Percentiles rank a stretch among this genome's conserved stretches.
phyloP scores from a whole-genome alignment of 1,139 yeast genomes.

The Pichia sp. region DNA sequence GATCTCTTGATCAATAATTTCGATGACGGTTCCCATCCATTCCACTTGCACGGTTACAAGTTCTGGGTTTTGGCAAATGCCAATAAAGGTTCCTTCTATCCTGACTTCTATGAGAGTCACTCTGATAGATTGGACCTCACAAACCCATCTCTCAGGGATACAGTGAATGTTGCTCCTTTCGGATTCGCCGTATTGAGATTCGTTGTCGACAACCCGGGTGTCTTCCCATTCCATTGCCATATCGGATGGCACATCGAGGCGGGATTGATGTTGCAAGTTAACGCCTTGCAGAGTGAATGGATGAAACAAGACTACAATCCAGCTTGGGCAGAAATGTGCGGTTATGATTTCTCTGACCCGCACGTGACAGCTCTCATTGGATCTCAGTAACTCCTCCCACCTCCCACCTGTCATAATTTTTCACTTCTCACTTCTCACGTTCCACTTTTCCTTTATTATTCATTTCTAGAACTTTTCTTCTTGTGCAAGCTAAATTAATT shows the following conservation, averaged over 20 bases:
- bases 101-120: conserved; percentile 32
- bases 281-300: conserved; percentile 15
- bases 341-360: conserved; percentile 11
- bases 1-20: conserved; percentile 59
- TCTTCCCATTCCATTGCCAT: conserved; percentile 93
- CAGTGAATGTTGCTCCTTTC: conserved; percentile 60
- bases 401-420: not conserved
- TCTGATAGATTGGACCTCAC: conserved; percentile 32
- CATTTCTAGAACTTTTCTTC: too few relatives aligned
- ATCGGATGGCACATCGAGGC: conserved; percentile 92
- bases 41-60: conserved; percentile 68
- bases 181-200: conserved; percentile 59
- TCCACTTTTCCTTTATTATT: not conserved
- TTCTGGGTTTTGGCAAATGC: conserved; percentile 29
- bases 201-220: conserved; percentile 81
- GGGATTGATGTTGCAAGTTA: conserved; percentile 41
- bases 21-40: conserved; percentile 68
- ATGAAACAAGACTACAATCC: conserved; percentile 3
- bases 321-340: conserved; percentile 13
- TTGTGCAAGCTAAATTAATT: too few relatives aligned
- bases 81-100: conserved; percentile 32
- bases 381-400: too few relatives aligned
- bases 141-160: conserved; percentile 62
- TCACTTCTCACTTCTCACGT: not conserved
- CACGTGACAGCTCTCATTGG: not conserved